A percentile compares a stretch with the other conserved stretches of the same genome.
Conservation (phyloP, 352 stramenopile genomes). For the Ochromonadaceae sp. region DNA sequence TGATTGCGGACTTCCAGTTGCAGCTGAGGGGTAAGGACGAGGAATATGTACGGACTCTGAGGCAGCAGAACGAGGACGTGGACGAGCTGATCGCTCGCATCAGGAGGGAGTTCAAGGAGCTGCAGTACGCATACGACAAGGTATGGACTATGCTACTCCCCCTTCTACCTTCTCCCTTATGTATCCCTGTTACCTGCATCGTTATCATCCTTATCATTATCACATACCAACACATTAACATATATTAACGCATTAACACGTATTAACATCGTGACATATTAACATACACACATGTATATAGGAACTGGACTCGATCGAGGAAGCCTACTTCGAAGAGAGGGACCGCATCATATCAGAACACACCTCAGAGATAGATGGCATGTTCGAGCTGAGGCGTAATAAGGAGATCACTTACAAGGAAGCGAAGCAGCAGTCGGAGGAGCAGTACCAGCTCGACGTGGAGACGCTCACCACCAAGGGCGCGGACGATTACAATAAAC, state of each 20-base stretch:
- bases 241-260: no score
- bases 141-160: not conserved
- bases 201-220: no score
- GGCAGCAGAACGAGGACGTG: conserved; percentile 67
- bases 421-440: conserved; percentile 53
- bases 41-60: conserved; percentile 76
- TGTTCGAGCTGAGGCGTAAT: conserved; percentile 73
- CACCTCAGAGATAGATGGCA: conserved; percentile 68
- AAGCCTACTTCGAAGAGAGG: conserved; percentile 68
- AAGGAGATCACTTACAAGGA: conserved; percentile 86
- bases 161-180: not conserved
- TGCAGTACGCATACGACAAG: conserved; percentile 76
- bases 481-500: conserved; percentile 79
- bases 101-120: conserved; percentile 64
- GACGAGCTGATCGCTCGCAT: conserved; percentile 68
- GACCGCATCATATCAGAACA: conserved; percentile 67
- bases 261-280: no score
- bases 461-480: conserved; percentile 69
- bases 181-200: not conserved
- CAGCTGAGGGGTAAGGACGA: conserved; percentile 83
- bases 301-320: conserved; percentile 78
- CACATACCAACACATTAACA: no score
- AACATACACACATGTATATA: no score
- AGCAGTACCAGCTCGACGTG: conserved; percentile 71
- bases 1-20: conserved; percentile 61